Base-by-base conservation (phyloP, 495 filamentous ascomycete species). In the Haplographium delicatum region DNA sequence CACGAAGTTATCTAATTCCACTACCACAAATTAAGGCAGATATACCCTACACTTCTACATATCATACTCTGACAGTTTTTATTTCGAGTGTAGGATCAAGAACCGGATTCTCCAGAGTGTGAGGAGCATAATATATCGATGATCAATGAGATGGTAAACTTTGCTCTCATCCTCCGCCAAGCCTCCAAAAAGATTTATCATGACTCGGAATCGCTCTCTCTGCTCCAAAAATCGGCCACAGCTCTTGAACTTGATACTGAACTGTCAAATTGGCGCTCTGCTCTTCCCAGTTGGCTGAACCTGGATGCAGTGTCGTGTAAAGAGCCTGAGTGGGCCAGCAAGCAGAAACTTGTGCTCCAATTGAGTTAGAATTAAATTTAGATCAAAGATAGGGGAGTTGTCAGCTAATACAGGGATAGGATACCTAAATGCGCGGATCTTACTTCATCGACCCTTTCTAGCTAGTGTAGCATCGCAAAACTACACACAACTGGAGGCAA, bases 331-430 rank as follows among this genome's bases (percentile, higher is more conserved):
- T 45, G 43, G 43, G n/a, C 15, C 9, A 33, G 27, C 16, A 45
- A 45, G 23, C 43, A 45, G 22, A 45, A 50, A n/a, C 33, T 50
- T 15, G 27, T 22, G 18, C 48, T 51, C 8, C 9, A 30, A 33
- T 31, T 51, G 15, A 6, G 38, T 51, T 33, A 43, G 48, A 15
- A 23, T 9, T 22, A 11, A 33, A 5, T 27, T 7, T n/a, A 9
- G 26, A 16, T 28, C 23, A 15, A 8, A 16, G 10, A 13, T 20
- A 26, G 5, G 23, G 18, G 19, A n/a, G 9, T 28, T 19, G 15
- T 41, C 5, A 27, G 9, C 2, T 26, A 15, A 10, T 7, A 31
- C 28, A n/a, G n/a, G n/a, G n/a, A 23, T 3, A 43, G 39, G 39
- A 16, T 43, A 20, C 22, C 20, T 24, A 13, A 38, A 41, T 15